Percentiles rank a stretch among this genome's conserved stretches.
These are phyloP conservation scores for Helotiales sp. DNA, from an alignment of 2,329 filamentous ascomycete genomes.

Conservation along the genomic window DNA sequence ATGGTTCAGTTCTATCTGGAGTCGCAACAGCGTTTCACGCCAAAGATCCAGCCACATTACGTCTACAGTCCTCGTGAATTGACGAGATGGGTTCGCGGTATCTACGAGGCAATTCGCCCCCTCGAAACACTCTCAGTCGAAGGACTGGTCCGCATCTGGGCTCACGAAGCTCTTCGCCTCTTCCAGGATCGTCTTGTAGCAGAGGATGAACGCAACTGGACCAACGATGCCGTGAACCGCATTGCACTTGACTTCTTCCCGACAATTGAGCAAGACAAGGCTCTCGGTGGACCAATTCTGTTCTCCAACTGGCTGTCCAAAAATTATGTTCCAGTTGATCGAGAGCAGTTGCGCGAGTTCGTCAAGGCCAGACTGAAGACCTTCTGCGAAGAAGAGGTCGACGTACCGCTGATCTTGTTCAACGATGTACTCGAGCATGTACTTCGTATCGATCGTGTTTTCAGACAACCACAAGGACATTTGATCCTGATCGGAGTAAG, in stretches of 20 bases:
- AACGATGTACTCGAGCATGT: slow-evolving; percentile 99
- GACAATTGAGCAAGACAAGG: slow-evolving; percentile 88
- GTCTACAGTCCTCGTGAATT: slow-evolving; percentile 99
- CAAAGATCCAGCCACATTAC: slow-evolving; percentile 97
- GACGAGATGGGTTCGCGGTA: slow-evolving; percentile 94
- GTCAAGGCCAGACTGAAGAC: slow-evolving; percentile 96
- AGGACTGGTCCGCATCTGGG: slow-evolving; percentile 95
- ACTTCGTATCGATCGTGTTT: slow-evolving; percentile 96
- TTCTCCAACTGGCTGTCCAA: slow-evolving; percentile 99
- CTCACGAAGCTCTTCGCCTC: slow-evolving; percentile 91
- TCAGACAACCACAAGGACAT: slow-evolving; percentile 97
- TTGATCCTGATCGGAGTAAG: slow-evolving; percentile 98
- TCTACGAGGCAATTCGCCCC: slow-evolving; percentile 95
- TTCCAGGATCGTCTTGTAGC: slow-evolving; percentile 97
- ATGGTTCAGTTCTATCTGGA: slow-evolving; percentile 98
- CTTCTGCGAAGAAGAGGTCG: slow-evolving; percentile 99
- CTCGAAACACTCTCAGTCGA: slow-evolving; percentile 87
- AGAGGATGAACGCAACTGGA: slow-evolving; percentile 95
- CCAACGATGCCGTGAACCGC: slow-evolving; percentile 81
- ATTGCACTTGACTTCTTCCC: slow-evolving; percentile 94
- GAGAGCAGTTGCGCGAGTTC: slow-evolving; percentile 93
- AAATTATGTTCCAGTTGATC: slow-evolving; percentile 96
- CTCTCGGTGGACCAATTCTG: slow-evolving; percentile 88
- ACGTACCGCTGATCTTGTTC: slow-evolving; percentile 98
- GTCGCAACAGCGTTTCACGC: slow-evolving; percentile 92